Evolutionary conservation across 1,284 basidiomycete species (phyloP).

Genomic region (Peniophora sp.): DNA sequence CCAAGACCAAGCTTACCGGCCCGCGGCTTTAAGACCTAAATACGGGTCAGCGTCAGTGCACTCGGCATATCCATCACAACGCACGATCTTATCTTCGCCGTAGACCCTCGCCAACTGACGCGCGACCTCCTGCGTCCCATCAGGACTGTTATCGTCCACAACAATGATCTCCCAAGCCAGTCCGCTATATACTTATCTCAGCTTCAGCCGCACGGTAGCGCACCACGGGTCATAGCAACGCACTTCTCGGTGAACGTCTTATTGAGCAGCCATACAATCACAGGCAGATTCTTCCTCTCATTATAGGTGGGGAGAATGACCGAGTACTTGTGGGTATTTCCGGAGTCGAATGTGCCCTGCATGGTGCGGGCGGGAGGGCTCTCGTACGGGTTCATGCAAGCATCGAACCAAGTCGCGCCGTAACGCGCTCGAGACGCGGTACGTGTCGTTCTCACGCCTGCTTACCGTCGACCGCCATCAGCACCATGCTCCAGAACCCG

Average conservation of each 20-base stretch:
- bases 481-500: background rate
- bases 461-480: background rate
- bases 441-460: background rate
- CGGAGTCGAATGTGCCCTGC: conserved; percentile 48
- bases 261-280: conserved; percentile 79
- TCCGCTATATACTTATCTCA: conserved; percentile 25
- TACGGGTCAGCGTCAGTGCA: background rate
- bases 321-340: conserved; percentile 72
- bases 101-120: conserved; percentile 69
- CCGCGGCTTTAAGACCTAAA: conserved; percentile 72
- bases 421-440: background rate
- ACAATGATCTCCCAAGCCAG: conserved; percentile 81
- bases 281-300: conserved; percentile 85
- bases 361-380: conserved; percentile 47
- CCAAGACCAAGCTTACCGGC: conserved; percentile 86
- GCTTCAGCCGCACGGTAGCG: background rate
- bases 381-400: conserved; percentile 57
- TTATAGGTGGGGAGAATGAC: conserved; percentile 93
- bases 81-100: conserved; percentile 77
- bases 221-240: conserved; percentile 19
- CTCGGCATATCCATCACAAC: background rate
- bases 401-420: background rate
- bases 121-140: conserved; percentile 87
- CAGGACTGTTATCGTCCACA: conserved; percentile 88
- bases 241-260: conserved; percentile 71